phyloP scores from a whole-genome alignment of 1,139 yeast species.

The Debaryomyces udenii region DNA sequence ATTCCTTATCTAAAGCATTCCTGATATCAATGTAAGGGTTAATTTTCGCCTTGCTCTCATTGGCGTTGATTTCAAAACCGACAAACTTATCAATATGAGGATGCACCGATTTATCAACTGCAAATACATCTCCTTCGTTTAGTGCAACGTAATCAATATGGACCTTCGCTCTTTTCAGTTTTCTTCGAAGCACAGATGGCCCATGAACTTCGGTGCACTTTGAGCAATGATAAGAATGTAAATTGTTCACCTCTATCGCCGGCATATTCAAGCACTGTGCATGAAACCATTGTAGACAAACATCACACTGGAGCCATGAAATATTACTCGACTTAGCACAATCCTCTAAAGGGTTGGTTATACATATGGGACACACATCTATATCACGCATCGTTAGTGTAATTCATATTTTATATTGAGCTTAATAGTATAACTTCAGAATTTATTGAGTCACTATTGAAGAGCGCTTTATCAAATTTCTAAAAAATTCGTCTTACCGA shows the following conservation, averaged over 20 bases:
- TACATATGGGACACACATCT: slow-evolving; percentile 25
- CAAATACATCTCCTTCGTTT: slow-evolving; percentile 68
- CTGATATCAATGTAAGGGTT: slow-evolving; percentile 20
- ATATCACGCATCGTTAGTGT: slow-evolving; percentile 15
- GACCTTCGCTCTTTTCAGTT: slow-evolving; percentile 55
- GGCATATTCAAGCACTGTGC: slow-evolving; percentile 49
- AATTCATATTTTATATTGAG: background rate
- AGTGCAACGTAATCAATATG: slow-evolving; percentile 78
- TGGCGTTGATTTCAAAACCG: slow-evolving; percentile 23
- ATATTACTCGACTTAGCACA: slow-evolving; percentile 10
- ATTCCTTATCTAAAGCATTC: slow-evolving; percentile 37
- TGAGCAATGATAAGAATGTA: slow-evolving; percentile 60
- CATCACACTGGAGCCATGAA: slow-evolving; percentile 65
- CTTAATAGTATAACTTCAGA: too few species aligned
- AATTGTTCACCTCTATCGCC: slow-evolving; percentile 34
- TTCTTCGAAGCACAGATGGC: slow-evolving; percentile 55
- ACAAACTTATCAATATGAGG: slow-evolving; percentile 57
- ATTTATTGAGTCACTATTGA: slow-evolving; percentile 7
- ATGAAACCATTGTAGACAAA: slow-evolving; percentile 67
- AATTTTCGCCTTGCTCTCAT: slow-evolving; percentile 11
- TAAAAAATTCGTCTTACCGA: too few species aligned
- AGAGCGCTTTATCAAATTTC: too few species aligned
- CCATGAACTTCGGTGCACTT: slow-evolving; percentile 51
- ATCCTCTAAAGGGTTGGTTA: slow-evolving; percentile 15
- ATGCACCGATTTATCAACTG: slow-evolving; percentile 60